Evolutionary conservation across 2,329 filamentous ascomycete species (phyloP), one percentile per base, ranked within the genome.

Genomic region (Cordyceps pruinosa): DNA sequence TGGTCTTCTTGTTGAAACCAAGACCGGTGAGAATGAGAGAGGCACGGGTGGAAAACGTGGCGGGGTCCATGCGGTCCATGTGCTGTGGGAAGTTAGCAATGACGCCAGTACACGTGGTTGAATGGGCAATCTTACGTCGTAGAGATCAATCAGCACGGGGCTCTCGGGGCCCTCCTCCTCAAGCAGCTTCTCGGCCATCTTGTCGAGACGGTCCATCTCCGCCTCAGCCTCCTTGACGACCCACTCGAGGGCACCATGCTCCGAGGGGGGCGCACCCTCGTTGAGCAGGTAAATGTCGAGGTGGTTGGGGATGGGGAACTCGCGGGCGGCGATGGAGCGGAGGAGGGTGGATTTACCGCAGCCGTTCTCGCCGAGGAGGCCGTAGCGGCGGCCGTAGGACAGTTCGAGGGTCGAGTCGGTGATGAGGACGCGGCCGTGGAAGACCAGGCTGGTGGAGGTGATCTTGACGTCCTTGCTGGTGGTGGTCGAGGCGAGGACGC

Each of bases 271-370:
- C 47, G 94, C 94, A 77, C 94, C 94, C 76, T 97, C 90, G 77
- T 99, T 99, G 65, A 99, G 81, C 46, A 99, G 86, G 78, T 99
- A 99, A 75, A 99, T 95, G 75, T 99, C 95, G 73, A 99, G 82
- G 74, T 97, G 92, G 28, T 96, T 89, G 60, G 94, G 95, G 70
- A 99, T 89, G 62, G 94, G 95, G 73, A 86, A 99, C 75, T 99
- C 95, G 77, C 94, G 89, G 69, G 86, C 87, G 66, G 88, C 87
- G 71, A 99, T 96, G 64, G 94, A 85, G 80, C 97, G 97, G 71
- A 99, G 84, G 34, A 99, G 77, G n/a, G 94, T 99, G 63, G 89
- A 95, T 83, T 99, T 99, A 73, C 94, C 94, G 75, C 94, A 99
- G 64, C 94, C 94, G 87, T 99, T 99, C 83, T 99, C 94, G 69